A percentile compares a stretch with the other conserved stretches of the same genome.
These are phyloP conservation scores for Chaetomium cochliodes DNA, from an alignment of 495 filamentous ascomycete genomes.

Conservation along the genomic window DNA sequence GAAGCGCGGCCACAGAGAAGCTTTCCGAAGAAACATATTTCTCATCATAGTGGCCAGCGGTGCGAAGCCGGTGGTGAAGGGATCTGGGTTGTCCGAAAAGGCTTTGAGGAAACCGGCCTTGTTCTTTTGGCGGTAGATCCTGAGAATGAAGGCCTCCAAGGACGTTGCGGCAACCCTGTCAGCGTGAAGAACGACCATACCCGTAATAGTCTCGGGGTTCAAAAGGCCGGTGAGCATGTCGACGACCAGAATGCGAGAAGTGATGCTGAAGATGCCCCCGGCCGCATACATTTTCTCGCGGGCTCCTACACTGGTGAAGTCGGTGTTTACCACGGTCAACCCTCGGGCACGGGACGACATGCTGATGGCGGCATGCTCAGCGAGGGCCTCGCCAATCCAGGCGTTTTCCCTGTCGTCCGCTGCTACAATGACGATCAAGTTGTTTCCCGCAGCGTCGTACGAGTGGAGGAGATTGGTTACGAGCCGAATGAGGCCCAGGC, in stretches of 20 bases:
- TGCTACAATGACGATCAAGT: slow-evolving; percentile 84
- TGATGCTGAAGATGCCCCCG: slow-evolving; percentile 94
- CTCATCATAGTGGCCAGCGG: slow-evolving; percentile 88
- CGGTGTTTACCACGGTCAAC: slow-evolving; percentile 88
- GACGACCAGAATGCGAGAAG: slow-evolving; percentile 89
- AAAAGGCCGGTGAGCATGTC: slow-evolving; percentile 85
- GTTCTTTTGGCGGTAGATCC: slow-evolving; percentile 91
- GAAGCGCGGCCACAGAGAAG: slow-evolving; percentile 92
- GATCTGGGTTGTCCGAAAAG: slow-evolving; percentile 91
- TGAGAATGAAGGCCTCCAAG: slow-evolving; percentile 89
- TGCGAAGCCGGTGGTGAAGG: slow-evolving; percentile 85
- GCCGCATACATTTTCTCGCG: slow-evolving; percentile 86
- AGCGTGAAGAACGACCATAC: slow-evolving; percentile 83
- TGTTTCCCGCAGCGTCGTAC: slow-evolving; percentile 93
- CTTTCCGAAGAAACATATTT: slow-evolving; percentile 86
- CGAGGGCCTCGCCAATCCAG: slow-evolving; percentile 89
- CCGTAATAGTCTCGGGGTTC: slow-evolving; percentile 81
- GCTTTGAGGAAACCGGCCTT: slow-evolving; percentile 92
- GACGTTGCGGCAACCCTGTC: slow-evolving; percentile 86
- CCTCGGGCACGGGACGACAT: slow-evolving; percentile 71
- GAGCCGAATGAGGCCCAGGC: slow-evolving; percentile 84
- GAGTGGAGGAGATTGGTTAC: slow-evolving; percentile 93
- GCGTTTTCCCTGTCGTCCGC: slow-evolving; percentile 91
- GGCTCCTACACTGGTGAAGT: slow-evolving; percentile 79
- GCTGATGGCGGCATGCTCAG: slow-evolving; percentile 89